These are phyloP conservation scores for Triticum timopheevii DNA, from an alignment of 176 grass and related monocot genomes.

Conservation along the genomic window DNA sequence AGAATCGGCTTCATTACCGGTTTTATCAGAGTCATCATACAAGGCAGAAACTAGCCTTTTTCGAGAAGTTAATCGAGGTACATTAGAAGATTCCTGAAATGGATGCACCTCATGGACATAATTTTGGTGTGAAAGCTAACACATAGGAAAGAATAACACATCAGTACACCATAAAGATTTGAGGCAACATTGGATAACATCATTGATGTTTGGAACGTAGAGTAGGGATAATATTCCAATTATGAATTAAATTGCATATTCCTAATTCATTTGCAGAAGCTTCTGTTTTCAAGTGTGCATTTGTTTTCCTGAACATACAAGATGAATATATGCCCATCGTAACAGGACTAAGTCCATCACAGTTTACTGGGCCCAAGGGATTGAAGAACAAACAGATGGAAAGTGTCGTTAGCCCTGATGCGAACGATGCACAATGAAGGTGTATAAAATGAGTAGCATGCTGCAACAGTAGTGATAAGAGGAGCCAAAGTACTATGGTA, in stretches of 20 bases:
- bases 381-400: neutral
- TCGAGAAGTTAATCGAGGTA: neutral
- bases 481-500: neutral
- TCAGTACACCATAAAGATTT: neutral
- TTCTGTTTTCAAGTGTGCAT: neutral
- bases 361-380: neutral
- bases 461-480: neutral
- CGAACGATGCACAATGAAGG: neutral
- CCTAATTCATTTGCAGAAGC: neutral
- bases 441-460: neutral
- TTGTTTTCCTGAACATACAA: neutral
- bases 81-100: conserved; percentile 29
- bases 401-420: neutral
- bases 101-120: neutral
- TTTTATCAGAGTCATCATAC: conserved; percentile 8
- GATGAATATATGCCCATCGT: neutral
- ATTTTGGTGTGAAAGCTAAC: neutral
- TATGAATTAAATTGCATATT: neutral
- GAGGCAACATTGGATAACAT: neutral
- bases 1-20: neutral
- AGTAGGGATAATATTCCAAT: neutral
- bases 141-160: neutral
- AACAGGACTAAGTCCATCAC: neutral
- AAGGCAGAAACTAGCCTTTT: conserved; percentile 19
- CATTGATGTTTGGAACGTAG: neutral